These are phyloP conservation scores for Hansenula sp. DNA, from an alignment of 1,139 yeast species.

Conservation along the genomic window DNA sequence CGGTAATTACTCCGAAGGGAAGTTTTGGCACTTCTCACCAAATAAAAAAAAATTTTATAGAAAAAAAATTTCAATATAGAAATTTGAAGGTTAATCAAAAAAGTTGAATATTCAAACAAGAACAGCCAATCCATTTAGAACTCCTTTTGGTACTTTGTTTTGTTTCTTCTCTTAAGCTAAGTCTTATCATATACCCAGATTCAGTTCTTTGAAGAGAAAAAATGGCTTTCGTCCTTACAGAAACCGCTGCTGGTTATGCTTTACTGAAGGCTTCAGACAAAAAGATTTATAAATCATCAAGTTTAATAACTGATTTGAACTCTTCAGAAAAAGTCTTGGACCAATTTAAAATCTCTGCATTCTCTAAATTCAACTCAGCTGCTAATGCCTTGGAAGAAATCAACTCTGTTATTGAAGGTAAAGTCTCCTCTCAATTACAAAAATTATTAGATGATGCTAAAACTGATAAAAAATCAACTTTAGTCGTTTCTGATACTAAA, in stretches of 20 bases:
- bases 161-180: neutral
- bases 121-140: neutral
- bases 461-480: conserved; percentile 84
- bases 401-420: conserved; percentile 87
- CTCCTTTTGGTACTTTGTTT: neutral
- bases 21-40: neutral
- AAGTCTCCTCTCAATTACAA: conserved; percentile 82
- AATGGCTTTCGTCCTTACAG: conserved; percentile 95
- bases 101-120: neutral
- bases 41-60: neutral
- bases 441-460: conserved; percentile 74
- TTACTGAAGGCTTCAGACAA: conserved; percentile 95
- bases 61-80: conserved; percentile 1
- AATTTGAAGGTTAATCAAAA: neutral
- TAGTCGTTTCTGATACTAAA: conserved; percentile 92
- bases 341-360: conserved; percentile 87
- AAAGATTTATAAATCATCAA: conserved; percentile 84
- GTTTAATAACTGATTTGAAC: conserved; percentile 73
- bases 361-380: conserved; percentile 91
- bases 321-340: conserved; percentile 76
- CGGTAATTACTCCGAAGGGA: neutral
- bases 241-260: conserved; percentile 98
- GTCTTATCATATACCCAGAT: neutral
- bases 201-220: conserved; percentile 3
- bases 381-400: conserved; percentile 97